Evolutionary conservation across 768 basidiomycete species (phyloP).

Genomic region (Pleurotus cornucopiae): DNA sequence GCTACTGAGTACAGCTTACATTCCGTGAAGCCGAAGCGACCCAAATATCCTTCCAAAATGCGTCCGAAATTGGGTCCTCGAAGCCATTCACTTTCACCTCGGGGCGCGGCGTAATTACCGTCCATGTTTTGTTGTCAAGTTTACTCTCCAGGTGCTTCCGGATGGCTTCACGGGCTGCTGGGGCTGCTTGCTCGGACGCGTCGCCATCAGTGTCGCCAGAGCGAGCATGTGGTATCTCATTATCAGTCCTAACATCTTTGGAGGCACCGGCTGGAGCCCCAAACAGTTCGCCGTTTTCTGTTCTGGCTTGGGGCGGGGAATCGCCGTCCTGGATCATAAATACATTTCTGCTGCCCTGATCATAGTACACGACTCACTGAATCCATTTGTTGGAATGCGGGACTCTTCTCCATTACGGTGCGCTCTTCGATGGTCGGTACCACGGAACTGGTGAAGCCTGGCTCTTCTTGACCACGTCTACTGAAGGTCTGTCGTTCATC

Average conservation of each 20-base stretch:
- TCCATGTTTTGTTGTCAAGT: conserved; percentile 52
- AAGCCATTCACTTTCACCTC: conserved; percentile 73
- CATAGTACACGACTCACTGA: background rate
- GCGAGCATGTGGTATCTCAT: conserved; percentile 43
- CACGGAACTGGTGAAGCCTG: conserved; percentile 57
- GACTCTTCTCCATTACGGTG: conserved; percentile 45
- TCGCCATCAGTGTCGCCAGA: conserved; percentile 37
- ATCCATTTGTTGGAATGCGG: conserved; percentile 26
- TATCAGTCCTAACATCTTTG: conserved; percentile 33
- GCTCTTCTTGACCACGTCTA: conserved; percentile 43
- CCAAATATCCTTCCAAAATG: conserved; percentile 92
- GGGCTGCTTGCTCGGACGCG: conserved; percentile 46
- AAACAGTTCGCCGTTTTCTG: conserved; percentile 39
- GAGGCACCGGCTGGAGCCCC: conserved; percentile 56
- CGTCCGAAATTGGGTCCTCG: conserved; percentile 83
- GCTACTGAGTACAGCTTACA: conserved; percentile 39
- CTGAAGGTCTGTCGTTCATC: conserved; percentile 51
- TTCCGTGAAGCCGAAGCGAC: conserved; percentile 83
- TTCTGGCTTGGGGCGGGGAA: conserved; percentile 25
- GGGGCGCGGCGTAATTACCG: conserved; percentile 64
- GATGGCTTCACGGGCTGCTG: conserved; percentile 43
- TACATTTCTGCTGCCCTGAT: background rate
- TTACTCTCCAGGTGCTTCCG: conserved; percentile 53
- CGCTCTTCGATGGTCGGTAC: conserved; percentile 74
- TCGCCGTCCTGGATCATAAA: background rate